A percentile compares a stretch with the other conserved stretches of the same genome.
Conservation (phyloP, 495 filamentous ascomycete genomes). For the Glutinoglossum americanum region DNA sequence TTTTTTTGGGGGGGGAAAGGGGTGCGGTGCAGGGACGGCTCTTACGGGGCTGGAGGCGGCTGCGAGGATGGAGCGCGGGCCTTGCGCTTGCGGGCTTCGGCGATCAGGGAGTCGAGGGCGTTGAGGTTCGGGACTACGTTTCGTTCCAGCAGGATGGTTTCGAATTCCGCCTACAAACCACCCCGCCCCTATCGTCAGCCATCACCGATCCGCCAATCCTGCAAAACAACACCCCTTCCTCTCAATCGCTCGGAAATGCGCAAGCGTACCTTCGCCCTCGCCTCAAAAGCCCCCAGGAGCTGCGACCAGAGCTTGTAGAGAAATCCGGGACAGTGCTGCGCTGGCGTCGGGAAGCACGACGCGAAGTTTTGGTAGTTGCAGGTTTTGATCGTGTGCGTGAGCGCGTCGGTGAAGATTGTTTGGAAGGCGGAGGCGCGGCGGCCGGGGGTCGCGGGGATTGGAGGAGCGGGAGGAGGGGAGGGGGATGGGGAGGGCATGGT, state of each 20-base stretch:
- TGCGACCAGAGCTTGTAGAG: conserved; percentile 46
- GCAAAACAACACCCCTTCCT: too few species aligned
- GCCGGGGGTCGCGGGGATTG: conserved; percentile 41
- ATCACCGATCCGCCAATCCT: too few species aligned
- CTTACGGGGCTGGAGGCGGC: conserved; percentile 25
- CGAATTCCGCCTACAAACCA: conserved; percentile 41
- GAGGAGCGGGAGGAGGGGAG: conserved; percentile 29
- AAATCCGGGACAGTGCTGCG: conserved; percentile 41
- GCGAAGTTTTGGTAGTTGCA: conserved; percentile 62
- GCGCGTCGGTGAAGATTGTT: conserved; percentile 44
- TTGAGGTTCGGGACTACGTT: conserved; percentile 58
- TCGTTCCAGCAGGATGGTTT: conserved; percentile 45
- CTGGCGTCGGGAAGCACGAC: conserved; percentile 72
- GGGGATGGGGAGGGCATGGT: conserved; percentile 3
- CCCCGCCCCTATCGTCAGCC: neutral
- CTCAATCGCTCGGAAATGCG: neutral
- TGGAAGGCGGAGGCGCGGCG: conserved; percentile 52
- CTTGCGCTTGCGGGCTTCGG: conserved; percentile 41
- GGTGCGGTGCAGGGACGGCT: conserved; percentile 8
- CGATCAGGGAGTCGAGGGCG: conserved; percentile 54
- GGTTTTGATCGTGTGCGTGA: conserved; percentile 47
- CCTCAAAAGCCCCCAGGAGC: conserved; percentile 43
- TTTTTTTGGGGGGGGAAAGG: conserved; percentile 3
- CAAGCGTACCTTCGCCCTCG: conserved; percentile 26
- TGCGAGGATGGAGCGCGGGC: conserved; percentile 2